phyloP scores from a whole-genome alignment of 108 stramenopile species.

The Seminavis robusta region DNA sequence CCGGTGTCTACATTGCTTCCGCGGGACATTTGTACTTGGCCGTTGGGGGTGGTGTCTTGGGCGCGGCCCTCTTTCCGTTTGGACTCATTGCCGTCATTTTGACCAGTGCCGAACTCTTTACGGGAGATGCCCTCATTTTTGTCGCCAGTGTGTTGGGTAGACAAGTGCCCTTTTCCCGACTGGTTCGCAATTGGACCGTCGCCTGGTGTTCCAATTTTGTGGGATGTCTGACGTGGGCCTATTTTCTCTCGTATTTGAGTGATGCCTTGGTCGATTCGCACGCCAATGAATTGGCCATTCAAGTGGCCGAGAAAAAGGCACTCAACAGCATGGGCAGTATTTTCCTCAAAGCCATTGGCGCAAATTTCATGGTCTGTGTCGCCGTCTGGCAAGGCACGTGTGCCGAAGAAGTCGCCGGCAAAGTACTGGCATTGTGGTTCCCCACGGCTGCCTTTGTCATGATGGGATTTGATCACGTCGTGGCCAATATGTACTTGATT shows the following conservation, averaged over 20 bases:
- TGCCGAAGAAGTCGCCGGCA: constrained; percentile 39
- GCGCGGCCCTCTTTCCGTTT: constrained; percentile 26
- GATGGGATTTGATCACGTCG: constrained; percentile 53
- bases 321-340: constrained; percentile 12
- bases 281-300: constrained; percentile 19
- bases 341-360: constrained; percentile 39
- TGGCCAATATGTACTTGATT: constrained; percentile 78
- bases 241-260: constrained; percentile 17
- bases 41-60: constrained; percentile 30
- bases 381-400: constrained; percentile 38
- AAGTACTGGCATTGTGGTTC: constrained; percentile 24
- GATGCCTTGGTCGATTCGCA: constrained; percentile 29
- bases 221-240: constrained; percentile 35
- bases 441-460: constrained; percentile 45
- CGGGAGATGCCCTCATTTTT: constrained; percentile 41
- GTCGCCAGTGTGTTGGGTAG: constrained; percentile 21
- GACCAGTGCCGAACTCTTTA: constrained; percentile 38
- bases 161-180: constrained; percentile 12
- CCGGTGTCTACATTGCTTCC: constrained; percentile 38
- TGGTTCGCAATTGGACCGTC: constrained; percentile 40
- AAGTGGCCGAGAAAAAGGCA: constrained; percentile 34
- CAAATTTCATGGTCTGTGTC: constrained; percentile 48
- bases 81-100: constrained; percentile 34
- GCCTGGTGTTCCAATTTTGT: constrained; percentile 30
- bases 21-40: constrained; percentile 36